A percentile compares a stretch with the other conserved stretches of the same genome.
Evolutionary conservation across 1,284 basidiomycete genomes (phyloP).

Genomic region (Omphalotus olearius): DNA sequence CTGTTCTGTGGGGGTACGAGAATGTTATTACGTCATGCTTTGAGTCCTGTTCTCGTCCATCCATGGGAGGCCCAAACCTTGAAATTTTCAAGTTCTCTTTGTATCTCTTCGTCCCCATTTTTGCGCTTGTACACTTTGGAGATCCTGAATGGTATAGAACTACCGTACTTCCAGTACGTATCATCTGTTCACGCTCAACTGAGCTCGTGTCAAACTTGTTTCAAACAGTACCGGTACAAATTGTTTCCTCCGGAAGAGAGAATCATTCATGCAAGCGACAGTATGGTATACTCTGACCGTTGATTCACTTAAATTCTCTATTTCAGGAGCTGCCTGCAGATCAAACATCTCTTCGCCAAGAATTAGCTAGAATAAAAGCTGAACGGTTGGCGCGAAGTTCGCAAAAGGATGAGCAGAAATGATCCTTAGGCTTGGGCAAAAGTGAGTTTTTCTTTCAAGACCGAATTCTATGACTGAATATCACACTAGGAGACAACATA

Average conservation of each 20-base stretch:
- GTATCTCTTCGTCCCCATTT: conserved; percentile 86
- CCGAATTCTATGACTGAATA: background rate
- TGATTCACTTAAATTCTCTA: background rate
- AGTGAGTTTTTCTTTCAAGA: background rate
- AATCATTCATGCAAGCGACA: conserved; percentile 43
- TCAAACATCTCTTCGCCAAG: conserved; percentile 57
- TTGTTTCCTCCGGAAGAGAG: conserved; percentile 64
- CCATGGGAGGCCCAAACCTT: conserved; percentile 78
- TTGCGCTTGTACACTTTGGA: conserved; percentile 83
- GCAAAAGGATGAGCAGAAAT: conserved; percentile 29
- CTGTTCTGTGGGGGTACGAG: too few relatives aligned
- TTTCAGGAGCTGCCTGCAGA: conserved; percentile 59
- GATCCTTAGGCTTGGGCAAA: conserved; percentile 1
- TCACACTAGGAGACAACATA: too few relatives aligned
- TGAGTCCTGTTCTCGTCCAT: too few relatives aligned
- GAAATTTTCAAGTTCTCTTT: conserved; percentile 88
- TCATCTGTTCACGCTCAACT: conserved; percentile 1
- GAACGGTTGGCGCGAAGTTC: conserved; percentile 50
- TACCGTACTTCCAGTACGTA: conserved; percentile 75
- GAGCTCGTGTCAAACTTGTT: background rate
- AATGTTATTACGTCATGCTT: too few relatives aligned
- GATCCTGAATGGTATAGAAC: conserved; percentile 85
- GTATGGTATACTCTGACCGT: background rate
- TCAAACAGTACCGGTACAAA: conserved; percentile 63
- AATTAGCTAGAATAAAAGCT: conserved; percentile 65